Base-by-base conservation (phyloP, 768 basidiomycete genomes). In the Cyclocybe aegerita region DNA sequence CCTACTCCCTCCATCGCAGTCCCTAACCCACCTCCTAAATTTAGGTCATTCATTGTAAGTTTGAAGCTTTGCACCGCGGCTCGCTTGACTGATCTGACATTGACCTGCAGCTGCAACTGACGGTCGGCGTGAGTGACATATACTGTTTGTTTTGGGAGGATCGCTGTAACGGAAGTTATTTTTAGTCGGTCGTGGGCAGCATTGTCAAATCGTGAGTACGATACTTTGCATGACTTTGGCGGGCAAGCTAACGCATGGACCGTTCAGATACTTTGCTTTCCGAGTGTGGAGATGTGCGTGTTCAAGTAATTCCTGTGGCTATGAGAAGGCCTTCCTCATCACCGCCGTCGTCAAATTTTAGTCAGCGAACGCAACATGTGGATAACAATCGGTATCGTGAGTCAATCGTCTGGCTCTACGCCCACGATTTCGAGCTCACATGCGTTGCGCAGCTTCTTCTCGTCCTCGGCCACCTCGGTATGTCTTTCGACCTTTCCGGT, bases 231-330 rank as follows among this genome's bases (percentile, higher is more conserved):
- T 7, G 10, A 5, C 11, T 12, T 1, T 39, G 10, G 43, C 79
- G 77, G 34, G 70, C 9, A 7, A 33, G 10, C 14, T 50, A n/a
- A 44, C 11, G 40, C 39, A 17, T 31, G 31, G 31, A 37, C 6
- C 31, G 14, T 14, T 39, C 46, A 85, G 83, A 31, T 74, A 75
- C 43, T 86, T 85, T 49, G 77, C 73, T 0, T 61, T 83, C 45
- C 76, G 83, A 23, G 85, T 86, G 15, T 87, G 82, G 79, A 65
- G 84, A 66, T 86, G 85, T 86, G 60, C 57, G 74, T 60, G 7
- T 10, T 15, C 10, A 9, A 5, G 40, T 51, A n/a, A 23, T 32
- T 23, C 57, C 10, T 16, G 11, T 15, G 11, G 23, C 38, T 10
- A 15, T 17, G n/a, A 15, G 36, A 9, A 32, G 15, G 15, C 11